Conservation (phyloP, 2,329 filamentous ascomycete genomes). For the Hypoxylon sp. region DNA sequence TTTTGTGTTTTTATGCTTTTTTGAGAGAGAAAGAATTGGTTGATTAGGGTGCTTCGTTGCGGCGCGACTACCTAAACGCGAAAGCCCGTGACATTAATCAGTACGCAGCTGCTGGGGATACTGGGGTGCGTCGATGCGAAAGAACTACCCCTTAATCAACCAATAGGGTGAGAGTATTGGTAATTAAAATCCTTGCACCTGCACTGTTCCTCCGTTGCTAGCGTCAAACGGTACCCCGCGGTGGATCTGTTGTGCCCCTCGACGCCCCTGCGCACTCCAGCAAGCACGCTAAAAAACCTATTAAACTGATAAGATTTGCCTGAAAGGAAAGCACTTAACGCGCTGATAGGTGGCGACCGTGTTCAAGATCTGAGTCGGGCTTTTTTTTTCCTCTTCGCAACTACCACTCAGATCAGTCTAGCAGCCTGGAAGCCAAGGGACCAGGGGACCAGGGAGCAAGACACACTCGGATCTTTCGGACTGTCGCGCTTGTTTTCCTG, state of each 20-base stretch:
- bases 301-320: slow-evolving; percentile 35
- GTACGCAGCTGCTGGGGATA: slow-evolving; percentile 20
- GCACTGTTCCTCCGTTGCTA: slow-evolving; percentile 8
- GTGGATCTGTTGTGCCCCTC: slow-evolving; percentile 13
- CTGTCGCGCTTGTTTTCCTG: not conserved
- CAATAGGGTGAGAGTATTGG: slow-evolving; percentile 21
- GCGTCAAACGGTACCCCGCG: slow-evolving; percentile 12
- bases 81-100: slow-evolving; percentile 41
- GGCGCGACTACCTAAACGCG: slow-evolving; percentile 40
- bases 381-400: not conserved
- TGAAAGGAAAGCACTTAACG: slow-evolving; percentile 43
- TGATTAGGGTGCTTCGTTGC: slow-evolving; percentile 3
- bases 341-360: slow-evolving; percentile 20
- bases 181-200: slow-evolving; percentile 29
- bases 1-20: not conserved
- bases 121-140: not conserved
- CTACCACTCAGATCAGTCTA: not conserved
- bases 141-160: not conserved
- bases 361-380: not conserved
- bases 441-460: no score
- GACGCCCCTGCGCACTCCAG: not conserved
- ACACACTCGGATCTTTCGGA: no score
- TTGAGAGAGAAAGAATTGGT: slow-evolving; percentile 5
- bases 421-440: no score
- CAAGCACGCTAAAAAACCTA: slow-evolving; percentile 26